Conservation (phyloP, 2,329 filamentous ascomycete genomes). For the Pseudonectria buxi region DNA sequence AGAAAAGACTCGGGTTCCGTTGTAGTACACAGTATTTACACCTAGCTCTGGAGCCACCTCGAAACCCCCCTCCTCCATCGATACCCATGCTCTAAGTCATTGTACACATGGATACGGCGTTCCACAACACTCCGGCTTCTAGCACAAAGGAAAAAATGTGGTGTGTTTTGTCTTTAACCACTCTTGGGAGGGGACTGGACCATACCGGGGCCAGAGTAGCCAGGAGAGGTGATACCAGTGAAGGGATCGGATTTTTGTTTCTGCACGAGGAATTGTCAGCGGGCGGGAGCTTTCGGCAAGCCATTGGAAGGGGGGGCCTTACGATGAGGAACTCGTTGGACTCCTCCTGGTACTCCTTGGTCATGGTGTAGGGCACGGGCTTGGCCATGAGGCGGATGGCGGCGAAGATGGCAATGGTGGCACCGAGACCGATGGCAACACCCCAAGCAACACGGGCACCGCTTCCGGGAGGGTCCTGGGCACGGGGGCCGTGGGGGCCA, state of each 20-base stretch:
- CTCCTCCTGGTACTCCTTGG: slow-evolving; percentile 93
- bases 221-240: slow-evolving; percentile 72
- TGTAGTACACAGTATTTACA: neutral
- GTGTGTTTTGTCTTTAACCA: slow-evolving; percentile 31
- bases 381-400: slow-evolving; percentile 64
- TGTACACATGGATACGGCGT: slow-evolving; percentile 31
- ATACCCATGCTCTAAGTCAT: slow-evolving; percentile 24
- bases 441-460: slow-evolving; percentile 70
- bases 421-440: slow-evolving; percentile 59
- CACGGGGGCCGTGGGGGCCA: slow-evolving; percentile 89
- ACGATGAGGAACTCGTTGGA: slow-evolving; percentile 93
- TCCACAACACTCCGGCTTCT: slow-evolving; percentile 26
- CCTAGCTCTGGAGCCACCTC: slow-evolving; percentile 23
- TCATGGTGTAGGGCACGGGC: slow-evolving; percentile 78
- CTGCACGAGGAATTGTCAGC: slow-evolving; percentile 39
- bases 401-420: slow-evolving; percentile 65
- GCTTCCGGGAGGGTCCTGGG: slow-evolving; percentile 77
- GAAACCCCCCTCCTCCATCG: slow-evolving; percentile 18
- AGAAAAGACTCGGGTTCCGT: slow-evolving; percentile 16
- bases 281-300: neutral
- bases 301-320: slow-evolving; percentile 12
- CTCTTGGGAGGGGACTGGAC: slow-evolving; percentile 62
- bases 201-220: slow-evolving; percentile 70
- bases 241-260: slow-evolving; percentile 80
- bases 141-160: slow-evolving; percentile 28